These are phyloP conservation scores for Teratosphaeriaceae sp. DNA, from an alignment of 2,329 filamentous ascomycete species.

Conservation along the genomic window DNA sequence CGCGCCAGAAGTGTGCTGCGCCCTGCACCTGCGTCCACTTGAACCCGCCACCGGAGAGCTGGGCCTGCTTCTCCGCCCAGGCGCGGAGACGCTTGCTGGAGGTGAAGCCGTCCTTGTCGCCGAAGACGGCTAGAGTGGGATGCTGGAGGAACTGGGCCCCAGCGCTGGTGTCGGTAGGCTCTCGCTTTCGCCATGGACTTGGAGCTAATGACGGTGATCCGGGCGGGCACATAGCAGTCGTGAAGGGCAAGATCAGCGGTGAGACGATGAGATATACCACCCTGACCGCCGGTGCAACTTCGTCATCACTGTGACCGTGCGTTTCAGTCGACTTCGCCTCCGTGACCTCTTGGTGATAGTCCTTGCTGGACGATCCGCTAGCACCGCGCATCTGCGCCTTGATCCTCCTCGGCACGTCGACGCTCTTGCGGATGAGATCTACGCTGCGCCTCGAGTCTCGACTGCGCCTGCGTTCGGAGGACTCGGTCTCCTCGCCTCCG, in stretches of 20 bases:
- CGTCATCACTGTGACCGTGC: slow-evolving; percentile 18
- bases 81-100: slow-evolving; percentile 55
- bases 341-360: not conserved
- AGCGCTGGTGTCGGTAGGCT: slow-evolving; percentile 17
- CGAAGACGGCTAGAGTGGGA: slow-evolving; percentile 65
- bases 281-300: slow-evolving; percentile 22
- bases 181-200: slow-evolving; percentile 19
- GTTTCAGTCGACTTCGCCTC: slow-evolving; percentile 6
- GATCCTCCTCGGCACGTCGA: slow-evolving; percentile 31
- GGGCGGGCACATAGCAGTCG: slow-evolving; percentile 26
- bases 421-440: slow-evolving; percentile 32
- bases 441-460: slow-evolving; percentile 32
- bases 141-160: slow-evolving; percentile 35
- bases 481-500: slow-evolving; percentile 43
- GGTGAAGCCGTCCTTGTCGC: slow-evolving; percentile 68
- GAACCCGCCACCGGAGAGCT: slow-evolving; percentile 27
- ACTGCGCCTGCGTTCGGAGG: slow-evolving; percentile 34
- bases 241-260: slow-evolving; percentile 40
- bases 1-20: slow-evolving; percentile 48
- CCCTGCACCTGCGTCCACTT: slow-evolving; percentile 38
- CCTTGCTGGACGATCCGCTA: slow-evolving; percentile 6
- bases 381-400: slow-evolving; percentile 21
- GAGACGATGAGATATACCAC: slow-evolving; percentile 40
- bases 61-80: slow-evolving; percentile 55
- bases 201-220: slow-evolving; percentile 25